phyloP scores from a whole-genome alignment of 2,329 filamentous ascomycete species.

The Pseudonectria buxi region DNA sequence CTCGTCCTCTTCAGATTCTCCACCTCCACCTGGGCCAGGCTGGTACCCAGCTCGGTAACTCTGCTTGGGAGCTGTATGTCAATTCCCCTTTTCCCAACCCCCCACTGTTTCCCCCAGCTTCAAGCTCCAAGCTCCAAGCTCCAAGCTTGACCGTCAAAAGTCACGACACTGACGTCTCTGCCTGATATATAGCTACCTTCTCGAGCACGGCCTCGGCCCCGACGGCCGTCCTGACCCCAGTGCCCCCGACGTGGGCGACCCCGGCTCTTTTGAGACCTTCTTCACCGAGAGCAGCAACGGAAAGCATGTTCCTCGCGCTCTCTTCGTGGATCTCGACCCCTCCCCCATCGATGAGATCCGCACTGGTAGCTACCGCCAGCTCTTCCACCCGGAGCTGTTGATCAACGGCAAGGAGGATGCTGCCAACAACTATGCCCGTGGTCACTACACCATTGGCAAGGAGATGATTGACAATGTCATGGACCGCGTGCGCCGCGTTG shows the following conservation, averaged over 20 bases:
- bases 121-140: not conserved
- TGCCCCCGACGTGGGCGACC: constrained; percentile 51
- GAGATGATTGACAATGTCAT: constrained; percentile 67
- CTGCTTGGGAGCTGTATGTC: constrained; percentile 68
- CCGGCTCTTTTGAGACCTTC: constrained; percentile 64
- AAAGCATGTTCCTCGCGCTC: constrained; percentile 65
- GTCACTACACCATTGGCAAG: constrained; percentile 71
- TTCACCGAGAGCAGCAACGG: constrained; percentile 66
- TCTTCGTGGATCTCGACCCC: constrained; percentile 67
- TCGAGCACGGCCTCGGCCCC: constrained; percentile 62
- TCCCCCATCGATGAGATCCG: constrained; percentile 70
- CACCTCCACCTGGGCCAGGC: constrained; percentile 62
- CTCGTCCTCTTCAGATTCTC: constrained; percentile 42
- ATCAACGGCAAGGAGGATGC: constrained; percentile 72
- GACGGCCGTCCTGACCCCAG: constrained; percentile 60
- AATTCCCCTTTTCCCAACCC: constrained; percentile 17
- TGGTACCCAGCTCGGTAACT: constrained; percentile 68
- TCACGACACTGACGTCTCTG: constrained; percentile 18
- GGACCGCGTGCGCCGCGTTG: constrained; percentile 62
- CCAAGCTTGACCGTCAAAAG: not conserved
- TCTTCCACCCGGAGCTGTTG: constrained; percentile 66
- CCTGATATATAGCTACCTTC: constrained; percentile 53
- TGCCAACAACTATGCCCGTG: constrained; percentile 71
- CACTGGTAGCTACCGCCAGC: constrained; percentile 58
- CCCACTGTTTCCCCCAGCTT: constrained; percentile 2